Conservation (phyloP, 2,329 filamentous ascomycete species). For the Fusarium compactum region DNA sequence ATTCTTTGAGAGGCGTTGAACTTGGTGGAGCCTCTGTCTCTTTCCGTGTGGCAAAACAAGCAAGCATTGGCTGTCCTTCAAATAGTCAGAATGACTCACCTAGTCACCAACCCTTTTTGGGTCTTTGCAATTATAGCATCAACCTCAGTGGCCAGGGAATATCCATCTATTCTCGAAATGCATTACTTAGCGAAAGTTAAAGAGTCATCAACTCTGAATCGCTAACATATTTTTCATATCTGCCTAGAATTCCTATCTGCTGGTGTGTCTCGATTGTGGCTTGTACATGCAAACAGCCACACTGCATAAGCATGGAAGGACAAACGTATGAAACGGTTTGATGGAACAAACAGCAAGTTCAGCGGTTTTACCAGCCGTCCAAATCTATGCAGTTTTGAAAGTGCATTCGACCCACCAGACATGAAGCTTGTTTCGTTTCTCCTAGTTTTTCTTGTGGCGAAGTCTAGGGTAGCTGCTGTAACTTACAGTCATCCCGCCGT, state of each 20-base stretch:
- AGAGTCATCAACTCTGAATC: constrained; percentile 23
- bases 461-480: background rate
- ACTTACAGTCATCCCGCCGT: background rate
- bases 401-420: background rate
- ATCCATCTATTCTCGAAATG: background rate
- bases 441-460: background rate
- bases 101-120: background rate
- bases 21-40: constrained; percentile 29
- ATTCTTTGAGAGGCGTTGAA: constrained; percentile 39
- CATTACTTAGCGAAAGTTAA: constrained; percentile 10
- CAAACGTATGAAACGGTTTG: background rate
- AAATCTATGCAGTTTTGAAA: too few relatives aligned
- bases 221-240: background rate
- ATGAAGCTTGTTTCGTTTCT: background rate
- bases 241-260: constrained; percentile 3
- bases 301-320: background rate
- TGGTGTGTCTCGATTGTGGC: background rate
- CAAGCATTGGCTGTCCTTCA: constrained; percentile 24
- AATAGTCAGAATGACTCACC: constrained; percentile 31
- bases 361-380: background rate
- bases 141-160: constrained; percentile 10
- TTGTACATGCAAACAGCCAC: background rate
- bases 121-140: constrained; percentile 13
- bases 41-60: constrained; percentile 37
- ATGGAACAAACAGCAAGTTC: background rate